Base-by-base conservation (phyloP, 2,329 filamentous ascomycete species). In the Xylariomycetidae sp. region DNA sequence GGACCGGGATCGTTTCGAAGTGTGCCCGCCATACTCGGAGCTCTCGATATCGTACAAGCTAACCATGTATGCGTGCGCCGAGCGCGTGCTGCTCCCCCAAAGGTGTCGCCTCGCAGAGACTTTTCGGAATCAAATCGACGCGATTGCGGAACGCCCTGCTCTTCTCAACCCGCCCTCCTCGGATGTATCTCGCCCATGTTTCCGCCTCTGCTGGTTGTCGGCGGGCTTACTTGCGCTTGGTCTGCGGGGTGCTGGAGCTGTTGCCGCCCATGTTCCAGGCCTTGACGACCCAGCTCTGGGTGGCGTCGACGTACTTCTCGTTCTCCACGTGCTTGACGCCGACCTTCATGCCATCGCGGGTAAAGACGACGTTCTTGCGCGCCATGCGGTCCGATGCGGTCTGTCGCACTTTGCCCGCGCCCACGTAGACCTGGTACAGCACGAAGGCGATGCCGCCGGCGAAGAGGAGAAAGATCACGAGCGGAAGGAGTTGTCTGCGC, bases 291-390 rank as follows among this genome's bases (percentile, higher is more conserved):
- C 70, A 76, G 44, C 69, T 76, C 63, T 89, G 84, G 13, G 83
- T 87, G 50, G 67, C 69, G 48, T 88, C 84, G 49, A 85, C 75
- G 54, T 86, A 85, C 29, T 72, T 74, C 61, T 88, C 84, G 34
- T 74, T 71, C 44, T 72, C 70, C 31, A 82, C 59, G 40, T 85
- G 70, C 60, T 80, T 82, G 40, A 89, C 54, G 30, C 79, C 79
- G 27, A 89, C 81, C 39, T 75, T 74, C 40, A 85, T 62, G 35
- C 84, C 84, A 36, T 87, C 83, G 56, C 84, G 85, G 24, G 79
- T 81, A 59, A 87, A 83, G 25, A 77, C 67, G 36, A 89, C 74
- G 55, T 88, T 82, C 64, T 82, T 84, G 63, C 76, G 76, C 56
- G 80, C 77, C 74, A 88, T 83, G 52, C 76, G 76, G 59, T 81